These are phyloP conservation scores for Xylaria sp. DNA, from an alignment of 2,329 filamentous ascomycete genomes.

Conservation along the genomic window DNA sequence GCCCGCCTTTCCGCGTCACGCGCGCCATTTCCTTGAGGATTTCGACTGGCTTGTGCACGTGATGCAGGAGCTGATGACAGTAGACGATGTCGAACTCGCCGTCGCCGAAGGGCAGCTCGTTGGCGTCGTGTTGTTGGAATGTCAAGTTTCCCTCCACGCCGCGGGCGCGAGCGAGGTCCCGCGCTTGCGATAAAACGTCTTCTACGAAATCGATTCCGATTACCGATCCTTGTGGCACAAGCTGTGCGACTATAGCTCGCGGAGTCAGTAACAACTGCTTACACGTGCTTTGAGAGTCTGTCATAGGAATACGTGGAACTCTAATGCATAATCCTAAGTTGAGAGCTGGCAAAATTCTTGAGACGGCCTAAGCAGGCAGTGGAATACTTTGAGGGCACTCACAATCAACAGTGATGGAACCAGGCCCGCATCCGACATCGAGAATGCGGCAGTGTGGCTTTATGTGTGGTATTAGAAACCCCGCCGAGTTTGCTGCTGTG, in stretches of 20 bases:
- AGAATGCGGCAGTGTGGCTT: constrained; percentile 50
- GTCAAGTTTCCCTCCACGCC: constrained; percentile 39
- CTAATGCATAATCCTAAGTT: too few relatives aligned
- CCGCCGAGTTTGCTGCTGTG: constrained; percentile 41
- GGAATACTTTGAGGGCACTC: not conserved
- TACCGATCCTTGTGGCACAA: constrained; percentile 53
- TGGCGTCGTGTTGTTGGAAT: constrained; percentile 43
- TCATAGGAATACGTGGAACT: too few relatives aligned
- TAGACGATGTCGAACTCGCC: constrained; percentile 69
- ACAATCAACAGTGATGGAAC: constrained; percentile 55
- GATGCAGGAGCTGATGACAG: constrained; percentile 68
- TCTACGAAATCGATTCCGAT: constrained; percentile 48
- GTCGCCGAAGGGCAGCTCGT: constrained; percentile 54
- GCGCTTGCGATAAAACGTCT: constrained; percentile 35
- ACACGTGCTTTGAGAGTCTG: not conserved
- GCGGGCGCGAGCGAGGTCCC: constrained; percentile 27
- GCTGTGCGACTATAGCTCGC: constrained; percentile 46
- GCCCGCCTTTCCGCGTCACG: constrained; percentile 62
- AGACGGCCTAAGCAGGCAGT: not conserved
- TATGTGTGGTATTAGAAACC: constrained; percentile 53
- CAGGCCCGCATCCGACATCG: constrained; percentile 58
- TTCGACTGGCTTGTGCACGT: constrained; percentile 62
- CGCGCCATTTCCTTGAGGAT: constrained; percentile 65
- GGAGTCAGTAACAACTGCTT: not conserved
- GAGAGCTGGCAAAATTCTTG: not conserved